Percentiles rank a stretch among this genome's conserved stretches.
Evolutionary conservation across 176 grass and related monocot species (phyloP).

Genomic region (Triticum dicoccoides): DNA sequence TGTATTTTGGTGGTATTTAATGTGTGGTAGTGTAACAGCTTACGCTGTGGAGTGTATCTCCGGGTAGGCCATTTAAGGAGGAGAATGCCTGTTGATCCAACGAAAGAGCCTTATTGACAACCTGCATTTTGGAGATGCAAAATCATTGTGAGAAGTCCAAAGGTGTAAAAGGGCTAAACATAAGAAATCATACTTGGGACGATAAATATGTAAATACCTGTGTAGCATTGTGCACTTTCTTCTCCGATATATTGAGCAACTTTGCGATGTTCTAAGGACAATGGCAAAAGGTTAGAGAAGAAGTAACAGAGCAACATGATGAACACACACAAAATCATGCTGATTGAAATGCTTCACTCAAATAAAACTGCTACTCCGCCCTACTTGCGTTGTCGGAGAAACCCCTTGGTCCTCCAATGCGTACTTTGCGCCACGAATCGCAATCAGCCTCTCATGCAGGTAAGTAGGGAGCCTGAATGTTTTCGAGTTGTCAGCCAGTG

Average conservation of each 20-base stretch:
- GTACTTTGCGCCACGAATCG: conserved; percentile 72
- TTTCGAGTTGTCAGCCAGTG: conserved; percentile 79
- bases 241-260: conserved; percentile 70
- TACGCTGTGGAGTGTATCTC: conserved; percentile 87
- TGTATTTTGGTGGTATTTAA: not conserved
- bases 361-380: not conserved
- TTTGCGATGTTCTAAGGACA: conserved; percentile 72
- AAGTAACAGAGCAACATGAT: not conserved
- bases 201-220: conserved; percentile 36
- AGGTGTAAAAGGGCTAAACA: conserved; percentile 17
- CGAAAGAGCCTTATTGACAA: conserved; percentile 72
- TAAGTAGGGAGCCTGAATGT: conserved; percentile 79
- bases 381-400: conserved; percentile 75
- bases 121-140: conserved; percentile 47
- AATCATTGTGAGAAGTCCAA: conserved; percentile 20
- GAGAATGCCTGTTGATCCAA: conserved; percentile 89
- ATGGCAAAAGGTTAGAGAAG: conserved; percentile 14
- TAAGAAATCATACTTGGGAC: not conserved
- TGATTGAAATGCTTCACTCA: not conserved
- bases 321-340: not conserved
- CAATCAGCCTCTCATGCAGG: conserved; percentile 78
- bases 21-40: conserved; percentile 16
- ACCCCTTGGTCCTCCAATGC: conserved; percentile 80
- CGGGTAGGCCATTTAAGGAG: conserved; percentile 67
- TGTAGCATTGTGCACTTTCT: conserved; percentile 83